Evolutionary conservation across 768 basidiomycete genomes (phyloP).

Genomic region (Lyophyllum decastes): DNA sequence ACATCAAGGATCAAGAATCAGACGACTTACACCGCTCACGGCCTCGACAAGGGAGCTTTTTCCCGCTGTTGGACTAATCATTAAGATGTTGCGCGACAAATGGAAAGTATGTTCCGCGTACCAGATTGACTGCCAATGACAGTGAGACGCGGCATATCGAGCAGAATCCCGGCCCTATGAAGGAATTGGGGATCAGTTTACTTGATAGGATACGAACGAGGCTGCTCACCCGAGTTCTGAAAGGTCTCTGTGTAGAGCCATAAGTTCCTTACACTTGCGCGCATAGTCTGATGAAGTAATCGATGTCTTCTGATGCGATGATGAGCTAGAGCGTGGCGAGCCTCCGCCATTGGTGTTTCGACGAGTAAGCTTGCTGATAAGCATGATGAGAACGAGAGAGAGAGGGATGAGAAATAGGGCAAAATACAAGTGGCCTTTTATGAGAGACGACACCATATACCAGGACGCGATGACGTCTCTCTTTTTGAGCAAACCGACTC

Average conservation of each 20-base stretch:
- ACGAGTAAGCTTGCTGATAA: not conserved
- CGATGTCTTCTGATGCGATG: not conserved
- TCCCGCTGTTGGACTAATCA: not conserved
- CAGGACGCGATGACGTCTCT: no score
- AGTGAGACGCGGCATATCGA: not conserved
- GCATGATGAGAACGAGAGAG: no score
- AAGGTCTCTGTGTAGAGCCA: not conserved
- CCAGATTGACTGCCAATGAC: not conserved
- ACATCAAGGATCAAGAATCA: not conserved
- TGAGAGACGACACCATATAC: not conserved
- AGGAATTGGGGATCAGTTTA: no score
- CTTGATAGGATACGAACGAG: not conserved
- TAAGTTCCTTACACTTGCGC: not conserved
- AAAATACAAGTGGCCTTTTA: no score
- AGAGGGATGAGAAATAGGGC: no score
- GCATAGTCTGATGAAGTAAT: not conserved
- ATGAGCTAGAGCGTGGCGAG: not conserved
- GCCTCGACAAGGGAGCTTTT: not conserved
- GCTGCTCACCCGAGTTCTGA: not conserved
- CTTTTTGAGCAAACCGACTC: no score
- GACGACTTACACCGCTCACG: not conserved
- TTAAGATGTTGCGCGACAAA: no score
- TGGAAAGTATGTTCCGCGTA: not conserved
- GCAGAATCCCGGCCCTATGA: not conserved
- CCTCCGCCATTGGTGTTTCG: not conserved